Conservation (phyloP, 306 rosid species). For the Fagus crenata region DNA sequence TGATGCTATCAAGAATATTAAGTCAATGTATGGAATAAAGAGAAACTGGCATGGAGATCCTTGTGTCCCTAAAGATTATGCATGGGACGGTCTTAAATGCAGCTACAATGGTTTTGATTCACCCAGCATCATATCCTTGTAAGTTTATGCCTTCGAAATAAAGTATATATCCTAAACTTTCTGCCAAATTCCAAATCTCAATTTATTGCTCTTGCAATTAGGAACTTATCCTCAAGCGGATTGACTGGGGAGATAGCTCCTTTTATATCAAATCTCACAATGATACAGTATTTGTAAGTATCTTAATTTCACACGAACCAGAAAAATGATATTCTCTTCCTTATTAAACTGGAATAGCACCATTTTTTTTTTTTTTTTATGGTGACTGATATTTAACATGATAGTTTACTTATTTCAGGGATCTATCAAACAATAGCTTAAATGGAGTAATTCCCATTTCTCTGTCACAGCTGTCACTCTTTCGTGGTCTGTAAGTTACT, state of each 20-base stretch:
- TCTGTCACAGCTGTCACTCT: too few relatives aligned
- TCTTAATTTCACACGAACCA: too few relatives aligned
- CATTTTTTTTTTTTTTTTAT: too few relatives aligned
- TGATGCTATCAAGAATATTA: slow-evolving; percentile 41
- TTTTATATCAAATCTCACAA: slow-evolving; percentile 30
- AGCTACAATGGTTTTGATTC: slow-evolving; percentile 32
- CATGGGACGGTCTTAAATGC: slow-evolving; percentile 49
- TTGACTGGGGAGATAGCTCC: slow-evolving; percentile 32
- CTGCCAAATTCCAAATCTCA: not conserved
- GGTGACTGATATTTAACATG: too few relatives aligned
- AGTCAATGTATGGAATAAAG: slow-evolving; percentile 29
- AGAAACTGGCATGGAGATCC: slow-evolving; percentile 57
- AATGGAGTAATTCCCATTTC: too few relatives aligned
- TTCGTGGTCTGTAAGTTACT: too few relatives aligned
- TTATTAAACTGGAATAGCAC: too few relatives aligned
- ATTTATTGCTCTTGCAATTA: slow-evolving; percentile 15
- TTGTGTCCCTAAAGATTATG: slow-evolving; percentile 35
- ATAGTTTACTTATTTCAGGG: too few relatives aligned
- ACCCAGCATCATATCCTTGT: slow-evolving; percentile 44
- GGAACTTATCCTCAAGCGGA: slow-evolving; percentile 49
- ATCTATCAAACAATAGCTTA: too few relatives aligned
- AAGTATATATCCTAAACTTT: too few relatives aligned
- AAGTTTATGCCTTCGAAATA: slow-evolving; percentile 21
- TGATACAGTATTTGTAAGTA: too few relatives aligned
- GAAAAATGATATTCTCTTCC: too few relatives aligned